These are phyloP conservation scores for Pythium insidiosum DNA, from an alignment of 352 stramenopile genomes.

Conservation along the genomic window DNA sequence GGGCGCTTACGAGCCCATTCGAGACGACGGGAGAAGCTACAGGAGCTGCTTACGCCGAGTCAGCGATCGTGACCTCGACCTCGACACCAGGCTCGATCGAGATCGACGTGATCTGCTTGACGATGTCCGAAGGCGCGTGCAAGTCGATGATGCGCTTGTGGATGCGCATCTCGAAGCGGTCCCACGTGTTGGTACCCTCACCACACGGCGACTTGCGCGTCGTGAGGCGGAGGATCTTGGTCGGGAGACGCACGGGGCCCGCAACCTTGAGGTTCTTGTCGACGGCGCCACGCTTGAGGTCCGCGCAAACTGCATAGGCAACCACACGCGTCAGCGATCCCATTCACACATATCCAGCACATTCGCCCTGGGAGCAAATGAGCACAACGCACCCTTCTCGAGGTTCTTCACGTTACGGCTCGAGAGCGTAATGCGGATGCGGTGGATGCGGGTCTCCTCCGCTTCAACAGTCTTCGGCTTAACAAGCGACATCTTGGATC, in stretches of 20 bases:
- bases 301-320: constrained; percentile 83
- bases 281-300: constrained; percentile 97
- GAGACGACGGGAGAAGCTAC: no score
- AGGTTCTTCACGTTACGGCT: constrained; percentile 99
- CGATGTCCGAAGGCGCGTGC: constrained; percentile 96
- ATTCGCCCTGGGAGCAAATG: no score
- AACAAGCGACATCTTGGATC: constrained; percentile 86
- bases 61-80: constrained; percentile 97
- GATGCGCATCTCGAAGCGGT: constrained; percentile 99
- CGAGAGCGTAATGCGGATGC: constrained; percentile 99
- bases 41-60: constrained; percentile 79
- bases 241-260: constrained; percentile 97
- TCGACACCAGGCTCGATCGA: constrained; percentile 98
- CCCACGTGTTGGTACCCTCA: constrained; percentile 99
- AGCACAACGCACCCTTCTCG: constrained; percentile 93
- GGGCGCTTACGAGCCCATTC: no score
- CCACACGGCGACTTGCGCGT: constrained; percentile 98
- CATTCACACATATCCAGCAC: not conserved
- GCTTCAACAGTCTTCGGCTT: constrained; percentile 84
- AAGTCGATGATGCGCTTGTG: constrained; percentile 99
- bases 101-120: constrained; percentile 99
- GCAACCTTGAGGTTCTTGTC: constrained; percentile 98
- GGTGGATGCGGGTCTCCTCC: constrained; percentile 87
- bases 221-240: constrained; percentile 97
- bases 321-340: not conserved